Evolutionary conservation across 2,329 filamentous ascomycete species (phyloP).

Genomic region (Leptoxyphium fumago): DNA sequence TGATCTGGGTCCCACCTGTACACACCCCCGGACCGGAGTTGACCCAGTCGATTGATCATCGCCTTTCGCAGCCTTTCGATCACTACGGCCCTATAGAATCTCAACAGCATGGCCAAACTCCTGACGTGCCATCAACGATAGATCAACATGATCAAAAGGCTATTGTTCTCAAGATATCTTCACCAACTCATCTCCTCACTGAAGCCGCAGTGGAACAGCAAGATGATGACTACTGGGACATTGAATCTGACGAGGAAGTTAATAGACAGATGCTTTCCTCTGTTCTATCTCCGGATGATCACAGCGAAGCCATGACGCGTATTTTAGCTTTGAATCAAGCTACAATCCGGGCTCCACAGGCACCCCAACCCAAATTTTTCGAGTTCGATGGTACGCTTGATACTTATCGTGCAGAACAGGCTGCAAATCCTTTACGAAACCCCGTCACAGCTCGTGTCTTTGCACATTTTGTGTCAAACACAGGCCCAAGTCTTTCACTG

Average conservation of each 20-base stretch:
- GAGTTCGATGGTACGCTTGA: conserved; percentile 32
- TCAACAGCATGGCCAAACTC: background rate
- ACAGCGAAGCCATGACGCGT: conserved; percentile 11
- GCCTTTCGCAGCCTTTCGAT: background rate
- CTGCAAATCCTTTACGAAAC: conserved; percentile 57
- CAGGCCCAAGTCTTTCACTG: conserved; percentile 70
- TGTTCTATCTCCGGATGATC: conserved; percentile 5
- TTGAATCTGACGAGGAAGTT: conserved; percentile 33
- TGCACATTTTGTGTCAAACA: conserved; percentile 81
- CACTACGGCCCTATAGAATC: background rate
- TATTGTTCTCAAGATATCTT: background rate
- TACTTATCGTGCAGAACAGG: conserved; percentile 30
- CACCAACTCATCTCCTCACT: conserved; percentile 17
- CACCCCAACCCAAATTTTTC: conserved; percentile 31
- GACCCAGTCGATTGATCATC: conserved; percentile 9
- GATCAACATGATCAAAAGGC: background rate
- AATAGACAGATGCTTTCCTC: conserved; percentile 8
- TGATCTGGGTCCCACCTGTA: conserved; percentile 5
- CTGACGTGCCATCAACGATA: too few relatives aligned
- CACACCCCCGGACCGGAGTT: conserved; percentile 11
- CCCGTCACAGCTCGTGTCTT: conserved; percentile 70
- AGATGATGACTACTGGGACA: conserved; percentile 36
- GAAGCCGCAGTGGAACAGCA: conserved; percentile 29
- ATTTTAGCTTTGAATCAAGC: conserved; percentile 18
- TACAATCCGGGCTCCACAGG: conserved; percentile 12